Base-by-base conservation (phyloP, 306 rosid genomes). In the Ammopiptanthus mongolicus region DNA sequence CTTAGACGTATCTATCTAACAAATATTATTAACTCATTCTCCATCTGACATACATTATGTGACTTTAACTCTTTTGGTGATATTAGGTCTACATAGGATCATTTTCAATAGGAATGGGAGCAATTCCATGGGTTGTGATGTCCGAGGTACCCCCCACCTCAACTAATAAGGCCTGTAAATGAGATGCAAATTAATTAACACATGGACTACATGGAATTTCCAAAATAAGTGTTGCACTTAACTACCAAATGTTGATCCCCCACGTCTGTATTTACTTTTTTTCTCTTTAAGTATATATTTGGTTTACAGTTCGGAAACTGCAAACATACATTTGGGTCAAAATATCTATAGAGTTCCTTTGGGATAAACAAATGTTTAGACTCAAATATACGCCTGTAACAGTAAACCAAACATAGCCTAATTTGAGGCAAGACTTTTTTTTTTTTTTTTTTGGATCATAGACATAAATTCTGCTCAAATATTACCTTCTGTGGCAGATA, bases 71-170 rank as follows among this genome's bases (percentile, higher is more conserved):
- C 23, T 53, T 47, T 44, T 78, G 65, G 21, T 81, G 80, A 70
- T 79, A 36, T 77, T 71, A 95, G 98, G 63, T 91, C 61, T 90
- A 88, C 58, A 85, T 91, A 71, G 95, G 81, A 82, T 71, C 95
- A 14, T 91, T 91, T 84, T 91, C 97, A 60, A 48, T 78, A 12
- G 98, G 98, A 82, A 91, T 91, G 97, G 98, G 96, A 76, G 89
- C 97, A 46, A 86, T 95, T 86, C 98, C 98, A 72, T 91, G 97
- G 98, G 88, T 95, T 71, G 87, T 95, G 46, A 95, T 95, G 98
- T 91, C 97, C 0, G 97, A 95, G 97, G 97, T 93, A 86, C 68
- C 7, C 29, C 10, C 14, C 50, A 13, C 36, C n/a, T n/a, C n/a
- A n/a, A n/a, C n/a, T n/a, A n/a, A n/a, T n/a, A n/a, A n/a, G n/a